Conservation (phyloP, 805 yeast genomes). For the Ogataea populi-albae region DNA sequence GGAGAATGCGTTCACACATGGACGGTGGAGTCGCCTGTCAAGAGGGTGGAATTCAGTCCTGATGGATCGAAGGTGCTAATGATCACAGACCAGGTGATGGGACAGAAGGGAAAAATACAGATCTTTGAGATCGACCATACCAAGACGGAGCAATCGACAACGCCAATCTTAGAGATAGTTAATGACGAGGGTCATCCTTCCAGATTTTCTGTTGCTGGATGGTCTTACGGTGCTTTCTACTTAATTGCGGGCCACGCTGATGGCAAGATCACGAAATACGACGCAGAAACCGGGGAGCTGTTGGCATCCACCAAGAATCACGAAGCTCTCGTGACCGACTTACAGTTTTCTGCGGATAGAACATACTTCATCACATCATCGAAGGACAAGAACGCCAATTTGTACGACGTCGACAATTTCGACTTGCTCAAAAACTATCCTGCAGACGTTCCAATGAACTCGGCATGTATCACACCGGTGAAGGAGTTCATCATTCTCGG, state of each 20-base stretch:
- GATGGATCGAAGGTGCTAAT: constrained; percentile 66
- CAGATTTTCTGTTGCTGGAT: constrained; percentile 79
- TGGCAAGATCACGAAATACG: constrained; percentile 79
- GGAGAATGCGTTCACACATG: constrained; percentile 76
- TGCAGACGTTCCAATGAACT: constrained; percentile 91
- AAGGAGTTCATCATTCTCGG: constrained; percentile 92
- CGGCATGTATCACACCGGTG: constrained; percentile 90
- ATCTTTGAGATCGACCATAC: constrained; percentile 58
- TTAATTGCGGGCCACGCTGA: constrained; percentile 87
- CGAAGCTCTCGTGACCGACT: constrained; percentile 76
- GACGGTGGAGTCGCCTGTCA: constrained; percentile 79
- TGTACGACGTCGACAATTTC: constrained; percentile 76
- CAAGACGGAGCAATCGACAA: constrained; percentile 42
- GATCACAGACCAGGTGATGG: constrained; percentile 91
- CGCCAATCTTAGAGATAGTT: constrained; percentile 58
- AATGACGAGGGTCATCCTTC: constrained; percentile 44
- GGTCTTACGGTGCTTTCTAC: constrained; percentile 72
- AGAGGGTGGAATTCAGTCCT: constrained; percentile 83
- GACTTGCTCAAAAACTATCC: constrained; percentile 68
- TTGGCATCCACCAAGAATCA: constrained; percentile 61
- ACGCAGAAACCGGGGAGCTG: constrained; percentile 71
- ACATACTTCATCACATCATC: constrained; percentile 91
- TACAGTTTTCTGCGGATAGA: constrained; percentile 83
- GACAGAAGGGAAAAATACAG: constrained; percentile 71
- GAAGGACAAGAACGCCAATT: constrained; percentile 80